A percentile compares a stretch with the other conserved stretches of the same genome.
These are phyloP conservation scores for Ceratobasidium theobromae DNA, from an alignment of 1,284 basidiomycete genomes.

Conservation along the genomic window DNA sequence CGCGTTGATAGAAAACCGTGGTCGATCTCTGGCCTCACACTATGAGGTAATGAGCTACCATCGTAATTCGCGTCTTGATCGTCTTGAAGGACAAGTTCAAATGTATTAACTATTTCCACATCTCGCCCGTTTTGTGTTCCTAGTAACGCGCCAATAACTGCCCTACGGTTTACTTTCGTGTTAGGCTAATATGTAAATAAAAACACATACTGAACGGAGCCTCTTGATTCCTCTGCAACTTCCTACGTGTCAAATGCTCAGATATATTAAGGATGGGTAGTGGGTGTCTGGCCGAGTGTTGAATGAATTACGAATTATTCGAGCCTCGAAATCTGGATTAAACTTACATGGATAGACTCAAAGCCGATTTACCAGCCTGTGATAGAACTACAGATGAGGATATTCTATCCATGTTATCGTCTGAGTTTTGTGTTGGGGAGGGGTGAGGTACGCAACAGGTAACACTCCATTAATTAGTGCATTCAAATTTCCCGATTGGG, in stretches of 20 bases:
- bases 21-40: conserved; percentile 60
- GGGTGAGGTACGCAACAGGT: conserved; percentile 19
- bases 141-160: conserved; percentile 91
- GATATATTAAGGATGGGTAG: conserved; percentile 96
- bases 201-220: conserved; percentile 62
- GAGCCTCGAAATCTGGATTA: background rate
- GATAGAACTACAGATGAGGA: conserved; percentile 25
- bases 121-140: conserved; percentile 92
- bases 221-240: conserved; percentile 65
- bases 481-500: conserved; percentile 6
- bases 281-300: conserved; percentile 68
- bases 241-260: conserved; percentile 86
- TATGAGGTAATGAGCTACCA: conserved; percentile 40
- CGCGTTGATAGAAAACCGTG: conserved; percentile 79
- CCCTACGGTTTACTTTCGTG: conserved; percentile 7
- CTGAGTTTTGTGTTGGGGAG: background rate
- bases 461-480: conserved; percentile 21
- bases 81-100: conserved; percentile 70
- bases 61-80: conserved; percentile 42
- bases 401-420: conserved; percentile 22
- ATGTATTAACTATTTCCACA: conserved; percentile 94
- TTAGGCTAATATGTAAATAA: background rate
- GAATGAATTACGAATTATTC: background rate
- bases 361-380: conserved; percentile 17
- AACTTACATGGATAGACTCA: conserved; percentile 22